Evolutionary conservation across 306 rosid species (phyloP), one percentile per base, ranked within the genome.

Genomic region (Argentina anserina): DNA sequence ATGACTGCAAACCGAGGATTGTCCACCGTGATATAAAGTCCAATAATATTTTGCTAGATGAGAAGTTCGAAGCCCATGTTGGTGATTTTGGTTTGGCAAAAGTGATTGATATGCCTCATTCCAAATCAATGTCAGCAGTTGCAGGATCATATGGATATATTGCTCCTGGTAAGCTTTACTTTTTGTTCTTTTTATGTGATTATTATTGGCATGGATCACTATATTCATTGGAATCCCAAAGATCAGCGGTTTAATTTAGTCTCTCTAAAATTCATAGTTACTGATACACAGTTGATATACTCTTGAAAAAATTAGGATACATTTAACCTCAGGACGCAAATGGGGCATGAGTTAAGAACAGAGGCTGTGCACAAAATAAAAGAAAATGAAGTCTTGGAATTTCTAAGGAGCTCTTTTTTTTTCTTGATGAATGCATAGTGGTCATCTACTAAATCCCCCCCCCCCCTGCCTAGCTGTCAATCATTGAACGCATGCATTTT

Each of bases 111-210:
- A 91, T 95, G 99, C 97, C 97, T 20, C 92, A 85, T 69, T 95
- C 99, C 21, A 95, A 95, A 73, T 90, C 99, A 41, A 90, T 90
- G 97, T 91, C 99, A 59, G 97, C 97, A 13, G 96, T 95, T 80
- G 99, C 99, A 41, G 99, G 99, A 63, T 95, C 99, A 12, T 95
- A 95, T 81, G 99, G 99, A 3, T 95, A 95, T 75, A 95, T 95
- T 65, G 99, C 99, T 79, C 99, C 99, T 37, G 99, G 97, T 95
- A 85, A 75, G 87, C 76, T 76, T 66, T 41, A 37, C 28, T 55
- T 67, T 46, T 73, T 69, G 15, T 46, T 67, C 55, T 58, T 46
- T 7, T 46, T 46, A 67, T 41, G 33, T 26, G 7, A 42, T 3
- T 36, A 67, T 71, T 75, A 63, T 34, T 64, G n/a, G n/a, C n/a